A percentile compares a stretch with the other conserved stretches of the same genome.
phyloP scores from a whole-genome alignment of 176 grass and related monocot genomes.

The Poa annua region DNA sequence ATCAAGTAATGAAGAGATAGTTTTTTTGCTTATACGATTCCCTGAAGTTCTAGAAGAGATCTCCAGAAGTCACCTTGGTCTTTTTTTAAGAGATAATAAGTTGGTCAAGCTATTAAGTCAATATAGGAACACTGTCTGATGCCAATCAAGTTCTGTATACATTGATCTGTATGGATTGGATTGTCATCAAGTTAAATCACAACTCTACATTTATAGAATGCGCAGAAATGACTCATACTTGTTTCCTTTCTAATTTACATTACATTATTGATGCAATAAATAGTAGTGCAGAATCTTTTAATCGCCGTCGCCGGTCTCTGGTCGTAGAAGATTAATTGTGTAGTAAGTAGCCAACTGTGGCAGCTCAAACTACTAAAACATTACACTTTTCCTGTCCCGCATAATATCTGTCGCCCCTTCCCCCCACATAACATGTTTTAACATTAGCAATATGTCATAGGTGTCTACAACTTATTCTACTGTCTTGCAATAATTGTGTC shows the following conservation, averaged over 20 bases:
- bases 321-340: not conserved
- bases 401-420: not conserved
- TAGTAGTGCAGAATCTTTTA: not conserved
- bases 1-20: not conserved
- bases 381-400: not conserved
- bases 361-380: not conserved
- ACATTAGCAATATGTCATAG: not conserved
- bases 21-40: not conserved
- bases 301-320: not conserved
- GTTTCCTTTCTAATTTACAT: not conserved
- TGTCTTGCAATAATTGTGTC: constrained; percentile 15
- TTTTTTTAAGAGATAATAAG: not conserved
- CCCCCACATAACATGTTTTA: not conserved
- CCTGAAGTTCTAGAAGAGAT: not conserved
- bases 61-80: not conserved
- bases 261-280: constrained; percentile 27
- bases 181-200: constrained; percentile 9
- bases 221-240: not conserved
- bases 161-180: not conserved
- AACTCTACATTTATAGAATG: not conserved
- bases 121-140: not conserved
- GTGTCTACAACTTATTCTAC: constrained; percentile 16
- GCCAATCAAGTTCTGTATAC: not conserved
- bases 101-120: not conserved
- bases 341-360: not conserved